Evolutionary conservation across 139 green algal genomes (phyloP), one percentile per base, ranked within the genome.

Genomic region (Mesotaenium endlicherianum): DNA sequence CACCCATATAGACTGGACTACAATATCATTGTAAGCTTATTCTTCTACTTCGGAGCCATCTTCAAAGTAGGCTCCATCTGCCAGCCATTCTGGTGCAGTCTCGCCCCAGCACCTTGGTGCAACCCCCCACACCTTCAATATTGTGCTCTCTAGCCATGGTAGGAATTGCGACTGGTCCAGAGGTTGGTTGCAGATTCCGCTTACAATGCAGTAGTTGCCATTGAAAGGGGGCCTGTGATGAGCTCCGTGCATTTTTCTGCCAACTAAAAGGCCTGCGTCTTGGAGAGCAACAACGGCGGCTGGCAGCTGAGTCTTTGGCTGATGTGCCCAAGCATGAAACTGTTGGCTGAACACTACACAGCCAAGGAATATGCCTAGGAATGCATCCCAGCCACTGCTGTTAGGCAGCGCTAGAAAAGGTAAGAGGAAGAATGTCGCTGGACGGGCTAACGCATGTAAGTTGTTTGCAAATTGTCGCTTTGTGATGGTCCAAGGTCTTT

Each of bases 191-290:
- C 94, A 97, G 75, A 90, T 80, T 36, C 96, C 96, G 31, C 76
- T 93, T 4, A 99, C 97, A 64, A 99, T 99, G 89, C 90, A 95
- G 91, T 99, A 99, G 89, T 99, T 98, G 77, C 86, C 92, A 70
- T 96, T 91, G 86, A 98, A 99, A 34, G 97, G 97, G 2, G 94
- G 81, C 55, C 85, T 87, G 88, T 99, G 96, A 91, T 99, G 96
- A 3, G 90, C 90, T 55, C 96, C 95, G 87, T 99, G 96, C 34
- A 87, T 91, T 69, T 90, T 92, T 41, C 94, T 87, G 6, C 88
- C 90, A 17, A 98, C 91, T 2, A 98, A 68, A 30, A 98, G 38
- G 2, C 92, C 92, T 1, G 88, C 87, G 53, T 97, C 91, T 91
- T 97, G 95, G 72, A 97, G 89, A 1, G 85, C 82, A 3, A 94